Conservation (phyloP, 148 eudicot genomes). For the Rhododendron vialii region DNA sequence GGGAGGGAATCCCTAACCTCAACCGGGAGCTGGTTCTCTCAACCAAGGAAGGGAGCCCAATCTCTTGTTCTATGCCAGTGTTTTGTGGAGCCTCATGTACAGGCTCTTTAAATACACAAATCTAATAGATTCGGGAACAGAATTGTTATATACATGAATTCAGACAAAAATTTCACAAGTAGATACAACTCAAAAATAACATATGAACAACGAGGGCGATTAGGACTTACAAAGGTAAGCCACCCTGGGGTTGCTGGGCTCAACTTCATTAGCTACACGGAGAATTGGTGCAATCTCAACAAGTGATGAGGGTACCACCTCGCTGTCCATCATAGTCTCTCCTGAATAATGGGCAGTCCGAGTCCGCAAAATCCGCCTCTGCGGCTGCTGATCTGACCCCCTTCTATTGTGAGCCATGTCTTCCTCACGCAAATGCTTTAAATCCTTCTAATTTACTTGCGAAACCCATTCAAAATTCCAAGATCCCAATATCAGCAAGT, state of each 20-base stretch:
- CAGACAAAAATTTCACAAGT: not conserved
- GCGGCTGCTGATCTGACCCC: constrained; percentile 39
- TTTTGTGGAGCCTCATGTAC: not conserved
- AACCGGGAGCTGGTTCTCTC: not conserved
- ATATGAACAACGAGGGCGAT: not conserved
- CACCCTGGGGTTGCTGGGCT: constrained; percentile 50
- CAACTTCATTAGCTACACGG: constrained; percentile 70
- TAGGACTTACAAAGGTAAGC: constrained; percentile 59
- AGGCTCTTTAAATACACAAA: not conserved
- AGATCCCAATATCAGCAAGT: not conserved
- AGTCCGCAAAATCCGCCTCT: constrained; percentile 42
- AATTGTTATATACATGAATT: not conserved
- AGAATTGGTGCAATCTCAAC: constrained; percentile 68
- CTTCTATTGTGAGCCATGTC: constrained; percentile 43
- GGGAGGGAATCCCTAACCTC: not conserved
- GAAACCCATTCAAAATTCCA: not conserved
- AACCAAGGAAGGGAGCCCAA: not conserved
- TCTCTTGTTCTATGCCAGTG: not conserved
- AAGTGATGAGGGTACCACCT: constrained; percentile 66
- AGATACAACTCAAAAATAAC: not conserved
- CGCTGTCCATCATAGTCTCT: constrained; percentile 60
- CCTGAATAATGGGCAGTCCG: constrained; percentile 59
- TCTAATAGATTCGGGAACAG: not conserved
- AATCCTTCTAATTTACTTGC: constrained; percentile 12
- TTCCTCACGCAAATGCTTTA: not conserved